These are phyloP conservation scores for Solanum ossicruentum DNA, from an alignment of 257 asterid genomes.

Conservation along the genomic window DNA sequence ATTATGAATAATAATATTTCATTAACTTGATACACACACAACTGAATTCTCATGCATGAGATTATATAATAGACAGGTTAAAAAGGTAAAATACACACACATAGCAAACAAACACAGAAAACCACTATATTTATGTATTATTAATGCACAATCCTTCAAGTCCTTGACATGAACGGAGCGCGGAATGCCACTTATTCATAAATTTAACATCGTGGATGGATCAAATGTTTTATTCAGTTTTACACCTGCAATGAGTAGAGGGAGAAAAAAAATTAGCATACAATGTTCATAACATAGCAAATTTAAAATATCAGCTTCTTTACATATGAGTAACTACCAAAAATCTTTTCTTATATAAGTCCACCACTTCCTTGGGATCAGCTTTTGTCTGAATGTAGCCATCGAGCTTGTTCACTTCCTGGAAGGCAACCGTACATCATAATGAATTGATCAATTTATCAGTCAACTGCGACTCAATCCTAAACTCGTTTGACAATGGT, in stretches of 20 bases:
- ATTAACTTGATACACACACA: background rate
- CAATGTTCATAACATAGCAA: background rate
- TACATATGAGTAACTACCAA: slow-evolving; percentile 9
- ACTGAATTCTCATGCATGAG: background rate
- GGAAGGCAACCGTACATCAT: background rate
- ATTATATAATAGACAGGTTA: background rate
- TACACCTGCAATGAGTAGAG: background rate
- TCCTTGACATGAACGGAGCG: background rate
- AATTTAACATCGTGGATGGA: background rate
- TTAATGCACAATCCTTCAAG: background rate
- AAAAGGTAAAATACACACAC: background rate
- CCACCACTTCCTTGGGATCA: slow-evolving; percentile 27
- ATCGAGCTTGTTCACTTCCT: slow-evolving; percentile 49
- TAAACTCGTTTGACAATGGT: background rate
- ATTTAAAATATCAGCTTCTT: background rate
- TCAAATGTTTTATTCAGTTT: background rate
- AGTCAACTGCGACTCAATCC: background rate
- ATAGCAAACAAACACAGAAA: background rate
- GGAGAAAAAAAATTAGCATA: background rate
- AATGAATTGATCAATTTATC: background rate
- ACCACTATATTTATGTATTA: background rate
- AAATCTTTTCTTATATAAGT: slow-evolving; percentile 8
- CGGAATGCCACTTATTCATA: background rate
- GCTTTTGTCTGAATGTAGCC: slow-evolving; percentile 58
- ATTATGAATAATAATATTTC: background rate